phyloP scores from a whole-genome alignment of 2,329 filamentous ascomycete genomes.

The Penicillium sclerotiorum region DNA sequence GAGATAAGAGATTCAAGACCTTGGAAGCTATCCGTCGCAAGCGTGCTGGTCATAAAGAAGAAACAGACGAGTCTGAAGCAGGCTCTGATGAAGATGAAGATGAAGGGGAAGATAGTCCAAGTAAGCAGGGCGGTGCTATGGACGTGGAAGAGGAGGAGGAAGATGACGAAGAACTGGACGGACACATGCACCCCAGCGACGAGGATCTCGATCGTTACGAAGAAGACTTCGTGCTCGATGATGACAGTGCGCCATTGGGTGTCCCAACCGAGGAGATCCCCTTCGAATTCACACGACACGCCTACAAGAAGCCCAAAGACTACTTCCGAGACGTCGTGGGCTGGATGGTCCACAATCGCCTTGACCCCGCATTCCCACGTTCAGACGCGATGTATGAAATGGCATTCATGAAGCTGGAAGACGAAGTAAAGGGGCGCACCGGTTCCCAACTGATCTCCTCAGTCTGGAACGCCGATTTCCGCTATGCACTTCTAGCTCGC shows the following conservation, averaged over 20 bases:
- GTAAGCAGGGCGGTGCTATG: conserved; percentile 11
- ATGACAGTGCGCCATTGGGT: conserved; percentile 62
- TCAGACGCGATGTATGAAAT: conserved; percentile 66
- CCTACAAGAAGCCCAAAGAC: conserved; percentile 68
- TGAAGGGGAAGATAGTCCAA: conserved; percentile 19
- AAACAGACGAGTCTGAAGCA: conserved; percentile 17
- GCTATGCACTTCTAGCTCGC: conserved; percentile 64
- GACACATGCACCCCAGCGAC: conserved; percentile 29
- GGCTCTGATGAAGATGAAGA: conserved; percentile 12
- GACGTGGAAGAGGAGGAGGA: conserved; percentile 6
- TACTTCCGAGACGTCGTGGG: conserved; percentile 75
- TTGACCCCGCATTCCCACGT: conserved; percentile 70
- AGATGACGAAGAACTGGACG: conserved; percentile 36
- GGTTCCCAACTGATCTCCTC: conserved; percentile 72
- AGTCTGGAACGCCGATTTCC: conserved; percentile 69
- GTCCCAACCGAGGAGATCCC: conserved; percentile 65
- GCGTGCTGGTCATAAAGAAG: conserved; percentile 44
- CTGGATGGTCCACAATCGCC: conserved; percentile 79
- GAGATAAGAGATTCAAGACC: conserved; percentile 42
- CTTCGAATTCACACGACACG: conserved; percentile 67
- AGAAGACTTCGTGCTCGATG: conserved; percentile 66
- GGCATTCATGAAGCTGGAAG: conserved; percentile 71
- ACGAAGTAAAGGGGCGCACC: conserved; percentile 69
- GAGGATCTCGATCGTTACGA: conserved; percentile 59
- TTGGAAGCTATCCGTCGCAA: conserved; percentile 48